Evolutionary conservation across 495 filamentous ascomycete species (phyloP).

Genomic region (Penicillium arizonense): DNA sequence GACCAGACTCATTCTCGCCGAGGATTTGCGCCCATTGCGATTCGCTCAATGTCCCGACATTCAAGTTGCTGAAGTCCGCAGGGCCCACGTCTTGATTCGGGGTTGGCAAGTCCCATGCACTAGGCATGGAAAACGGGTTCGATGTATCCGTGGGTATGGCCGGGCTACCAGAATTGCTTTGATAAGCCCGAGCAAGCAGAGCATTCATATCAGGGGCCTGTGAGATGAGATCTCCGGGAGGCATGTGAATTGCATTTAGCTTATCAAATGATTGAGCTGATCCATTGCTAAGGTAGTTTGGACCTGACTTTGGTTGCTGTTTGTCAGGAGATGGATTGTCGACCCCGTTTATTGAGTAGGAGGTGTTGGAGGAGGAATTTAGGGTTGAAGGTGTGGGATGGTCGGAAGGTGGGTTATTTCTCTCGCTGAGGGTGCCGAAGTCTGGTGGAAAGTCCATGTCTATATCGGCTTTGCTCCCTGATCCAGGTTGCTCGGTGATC

Average conservation of each 20-base stretch:
- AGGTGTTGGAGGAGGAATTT: slow-evolving; percentile 36
- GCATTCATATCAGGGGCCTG: slow-evolving; percentile 11
- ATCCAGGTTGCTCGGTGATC: slow-evolving; percentile 4
- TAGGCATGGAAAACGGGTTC: slow-evolving; percentile 14
- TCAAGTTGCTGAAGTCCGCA: slow-evolving; percentile 18
- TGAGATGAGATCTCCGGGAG: slow-evolving; percentile 10
- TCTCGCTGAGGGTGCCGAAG: slow-evolving; percentile 24
- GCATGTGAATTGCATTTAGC: slow-evolving; percentile 13
- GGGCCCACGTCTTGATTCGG: slow-evolving; percentile 12
- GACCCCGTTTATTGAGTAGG: slow-evolving; percentile 26
- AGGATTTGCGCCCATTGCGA: slow-evolving; percentile 40
- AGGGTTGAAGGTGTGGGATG: slow-evolving; percentile 36
- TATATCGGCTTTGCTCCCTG: slow-evolving; percentile 18
- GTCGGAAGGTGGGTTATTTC: slow-evolving; percentile 30
- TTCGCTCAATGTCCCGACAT: slow-evolving; percentile 28
- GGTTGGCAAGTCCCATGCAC: slow-evolving; percentile 27
- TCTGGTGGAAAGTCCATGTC: slow-evolving; percentile 34
- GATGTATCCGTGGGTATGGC: slow-evolving; percentile 8
- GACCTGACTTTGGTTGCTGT: slow-evolving; percentile 15
- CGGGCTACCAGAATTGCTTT: slow-evolving; percentile 7
- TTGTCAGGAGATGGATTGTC: slow-evolving; percentile 23
- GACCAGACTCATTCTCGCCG: slow-evolving; percentile 7
- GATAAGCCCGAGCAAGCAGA: slow-evolving; percentile 13
- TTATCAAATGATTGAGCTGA: slow-evolving; percentile 18
- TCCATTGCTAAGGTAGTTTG: slow-evolving; percentile 5